These are phyloP conservation scores for Botrytis porri DNA, from an alignment of 2,329 filamentous ascomycete genomes.

Conservation along the genomic window DNA sequence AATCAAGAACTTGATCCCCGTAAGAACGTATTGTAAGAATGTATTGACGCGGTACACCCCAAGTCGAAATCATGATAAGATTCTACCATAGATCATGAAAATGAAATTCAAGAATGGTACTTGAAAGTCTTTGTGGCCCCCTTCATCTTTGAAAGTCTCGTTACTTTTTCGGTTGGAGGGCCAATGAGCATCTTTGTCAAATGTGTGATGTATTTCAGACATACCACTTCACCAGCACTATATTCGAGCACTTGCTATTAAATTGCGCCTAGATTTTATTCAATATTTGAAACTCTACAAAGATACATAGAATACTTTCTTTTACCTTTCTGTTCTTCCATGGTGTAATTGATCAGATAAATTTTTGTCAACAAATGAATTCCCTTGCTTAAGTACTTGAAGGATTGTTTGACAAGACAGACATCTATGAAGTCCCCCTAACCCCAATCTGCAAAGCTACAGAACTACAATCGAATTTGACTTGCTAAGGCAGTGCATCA, in stretches of 20 bases:
- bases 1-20: background rate
- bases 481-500: background rate
- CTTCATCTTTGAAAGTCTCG: background rate
- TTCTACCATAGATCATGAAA: background rate
- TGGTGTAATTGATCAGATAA: too few relatives aligned
- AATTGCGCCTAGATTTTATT: background rate
- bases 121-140: background rate
- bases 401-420: background rate
- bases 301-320: background rate
- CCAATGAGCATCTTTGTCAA: background rate
- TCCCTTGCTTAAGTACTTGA: background rate
- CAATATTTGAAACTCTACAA: background rate
- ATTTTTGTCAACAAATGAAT: background rate
- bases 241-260: background rate
- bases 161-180: background rate
- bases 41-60: background rate
- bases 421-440: background rate
- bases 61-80: background rate
- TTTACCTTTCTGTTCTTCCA: background rate
- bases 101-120: background rate
- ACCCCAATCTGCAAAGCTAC: too few relatives aligned
- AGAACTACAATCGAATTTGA: too few relatives aligned
- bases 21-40: too few relatives aligned
- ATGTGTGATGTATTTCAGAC: background rate
- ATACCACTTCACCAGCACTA: background rate